phyloP scores from a whole-genome alignment of 768 basidiomycete species.

The Leccinum fibrillosum region DNA sequence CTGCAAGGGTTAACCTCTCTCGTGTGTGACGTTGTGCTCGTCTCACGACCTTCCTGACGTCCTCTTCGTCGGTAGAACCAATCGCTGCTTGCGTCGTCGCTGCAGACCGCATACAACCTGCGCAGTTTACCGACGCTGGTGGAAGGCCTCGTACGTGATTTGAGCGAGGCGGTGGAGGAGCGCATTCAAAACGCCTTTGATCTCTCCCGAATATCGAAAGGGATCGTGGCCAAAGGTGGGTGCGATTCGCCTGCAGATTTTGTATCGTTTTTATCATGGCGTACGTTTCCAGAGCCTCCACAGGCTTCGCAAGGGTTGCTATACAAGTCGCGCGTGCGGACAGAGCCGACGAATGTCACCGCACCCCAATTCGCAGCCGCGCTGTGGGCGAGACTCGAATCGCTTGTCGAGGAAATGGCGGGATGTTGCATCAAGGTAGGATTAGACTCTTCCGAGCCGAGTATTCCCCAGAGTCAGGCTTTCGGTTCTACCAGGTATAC shows the following conservation, averaged over 20 bases:
- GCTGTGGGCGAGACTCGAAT: conserved; percentile 55
- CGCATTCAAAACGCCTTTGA: conserved; percentile 86
- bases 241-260: not conserved
- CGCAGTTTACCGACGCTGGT: conserved; percentile 81
- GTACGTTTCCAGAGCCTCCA: conserved; percentile 12
- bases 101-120: conserved; percentile 95
- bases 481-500: conserved; percentile 61
- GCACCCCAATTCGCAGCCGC: conserved; percentile 83
- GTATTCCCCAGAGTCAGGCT: not conserved
- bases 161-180: conserved; percentile 79
- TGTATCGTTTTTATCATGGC: not conserved
- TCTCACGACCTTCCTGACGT: not conserved
- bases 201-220: conserved; percentile 80
- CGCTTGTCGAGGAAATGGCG: conserved; percentile 80
- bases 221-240: conserved; percentile 75
- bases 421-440: conserved; percentile 85
- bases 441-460: not conserved
- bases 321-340: conserved; percentile 84
- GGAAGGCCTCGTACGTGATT: conserved; percentile 69
- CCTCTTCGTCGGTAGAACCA: conserved; percentile 59
- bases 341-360: conserved; percentile 86
- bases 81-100: conserved; percentile 83
- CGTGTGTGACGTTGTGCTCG: conserved; percentile 43
- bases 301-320: conserved; percentile 39
- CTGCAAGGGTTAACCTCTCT: conserved; percentile 71